Percentiles rank a stretch among this genome's conserved stretches.
Conservation (phyloP, 23 red algal species). For the Cyanidioschyzon merolae region DNA sequence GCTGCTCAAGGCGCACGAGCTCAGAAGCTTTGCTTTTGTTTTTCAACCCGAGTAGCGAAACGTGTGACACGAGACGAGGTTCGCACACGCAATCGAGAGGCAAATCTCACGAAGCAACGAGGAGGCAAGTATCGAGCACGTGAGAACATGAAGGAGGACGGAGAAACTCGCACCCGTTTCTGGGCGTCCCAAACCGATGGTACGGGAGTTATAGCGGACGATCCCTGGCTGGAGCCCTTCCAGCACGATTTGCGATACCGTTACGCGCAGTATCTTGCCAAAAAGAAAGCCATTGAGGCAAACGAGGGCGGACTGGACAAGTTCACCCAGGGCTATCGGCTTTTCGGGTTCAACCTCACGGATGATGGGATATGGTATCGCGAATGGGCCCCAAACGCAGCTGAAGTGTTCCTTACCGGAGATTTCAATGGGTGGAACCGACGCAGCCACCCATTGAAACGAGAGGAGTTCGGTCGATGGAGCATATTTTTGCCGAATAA, state of each 20-base stretch:
- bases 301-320: slow-evolving; percentile 61
- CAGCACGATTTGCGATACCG: slow-evolving; percentile 65
- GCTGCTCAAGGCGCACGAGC: too few relatives aligned
- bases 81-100: too few relatives aligned
- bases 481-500: slow-evolving; percentile 51
- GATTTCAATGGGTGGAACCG: slow-evolving; percentile 98
- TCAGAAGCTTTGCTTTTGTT: too few relatives aligned
- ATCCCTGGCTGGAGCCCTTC: slow-evolving; percentile 67
- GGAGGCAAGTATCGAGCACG: too few relatives aligned
- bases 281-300: slow-evolving; percentile 41
- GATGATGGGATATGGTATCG: slow-evolving; percentile 53
- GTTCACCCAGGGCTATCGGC: slow-evolving; percentile 60
- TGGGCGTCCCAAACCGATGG: slow-evolving; percentile 73
- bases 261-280: slow-evolving; percentile 46
- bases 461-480: slow-evolving; percentile 75
- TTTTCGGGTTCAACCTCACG: slow-evolving; percentile 50
- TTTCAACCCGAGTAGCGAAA: too few relatives aligned
- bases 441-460: slow-evolving; percentile 32
- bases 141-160: not conserved
- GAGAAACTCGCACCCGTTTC: not conserved
- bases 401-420: slow-evolving; percentile 77
- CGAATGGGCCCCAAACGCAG: slow-evolving; percentile 80
- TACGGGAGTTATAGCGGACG: slow-evolving; percentile 60
- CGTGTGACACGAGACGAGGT: too few relatives aligned
- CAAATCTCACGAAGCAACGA: too few relatives aligned